Percentiles rank a stretch among this genome's conserved stretches.
These are phyloP conservation scores for Hippophae rhamnoides DNA, from an alignment of 306 rosid genomes.

Conservation along the genomic window DNA sequence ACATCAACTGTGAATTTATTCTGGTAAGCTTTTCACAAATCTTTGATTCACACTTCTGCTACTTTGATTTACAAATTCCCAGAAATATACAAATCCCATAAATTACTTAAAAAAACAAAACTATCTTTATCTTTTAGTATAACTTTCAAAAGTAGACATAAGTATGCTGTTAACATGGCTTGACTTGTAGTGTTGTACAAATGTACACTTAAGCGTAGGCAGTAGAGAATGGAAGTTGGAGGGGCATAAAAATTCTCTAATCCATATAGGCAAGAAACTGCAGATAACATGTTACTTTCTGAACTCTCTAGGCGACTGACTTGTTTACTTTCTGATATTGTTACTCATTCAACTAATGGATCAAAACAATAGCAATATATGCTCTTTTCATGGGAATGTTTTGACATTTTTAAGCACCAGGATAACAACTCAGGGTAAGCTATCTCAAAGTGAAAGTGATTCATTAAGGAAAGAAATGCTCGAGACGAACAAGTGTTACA, in stretches of 20 bases:
- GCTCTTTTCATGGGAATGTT: not conserved
- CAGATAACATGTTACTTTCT: too few relatives aligned
- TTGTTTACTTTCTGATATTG: too few relatives aligned
- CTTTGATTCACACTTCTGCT: not conserved
- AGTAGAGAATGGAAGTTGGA: too few relatives aligned
- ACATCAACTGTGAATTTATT: constrained; percentile 38
- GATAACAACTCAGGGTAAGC: constrained; percentile 75
- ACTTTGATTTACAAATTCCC: not conserved
- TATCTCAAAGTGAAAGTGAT: constrained; percentile 41
- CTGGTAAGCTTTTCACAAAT: constrained; percentile 40
- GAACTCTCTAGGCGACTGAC: too few relatives aligned
- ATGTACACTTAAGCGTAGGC: too few relatives aligned
- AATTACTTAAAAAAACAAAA: not conserved
- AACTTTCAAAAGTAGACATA: too few relatives aligned
- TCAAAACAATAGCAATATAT: too few relatives aligned
- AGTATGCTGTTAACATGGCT: too few relatives aligned
- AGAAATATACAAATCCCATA: not conserved
- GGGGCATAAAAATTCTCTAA: too few relatives aligned
- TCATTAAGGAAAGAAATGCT: constrained; percentile 54
- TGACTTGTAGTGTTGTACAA: too few relatives aligned
- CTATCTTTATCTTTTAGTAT: not conserved
- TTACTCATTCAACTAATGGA: too few relatives aligned
- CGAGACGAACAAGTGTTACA: constrained; percentile 76
- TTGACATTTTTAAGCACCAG: constrained; percentile 35
- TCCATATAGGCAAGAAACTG: too few relatives aligned